phyloP scores from a whole-genome alignment of 2,329 filamentous ascomycete genomes.

The Monilinia fructicola region DNA sequence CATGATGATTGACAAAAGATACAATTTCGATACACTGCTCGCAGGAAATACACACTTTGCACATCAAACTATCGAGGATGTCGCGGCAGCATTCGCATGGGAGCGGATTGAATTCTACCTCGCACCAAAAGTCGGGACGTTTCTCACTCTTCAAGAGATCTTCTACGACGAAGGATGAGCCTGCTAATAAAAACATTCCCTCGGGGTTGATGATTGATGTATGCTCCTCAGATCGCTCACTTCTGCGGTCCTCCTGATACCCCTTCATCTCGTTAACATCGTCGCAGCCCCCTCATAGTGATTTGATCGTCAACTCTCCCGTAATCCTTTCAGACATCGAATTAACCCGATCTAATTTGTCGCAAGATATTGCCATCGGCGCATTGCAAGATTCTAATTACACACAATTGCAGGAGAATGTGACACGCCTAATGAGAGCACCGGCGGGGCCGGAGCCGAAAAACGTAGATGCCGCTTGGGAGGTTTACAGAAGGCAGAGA shows the following conservation, averaged over 20 bases:
- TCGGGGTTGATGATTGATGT: slow-evolving; percentile 13
- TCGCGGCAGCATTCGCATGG: slow-evolving; percentile 16
- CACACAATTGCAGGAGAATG: slow-evolving; percentile 37
- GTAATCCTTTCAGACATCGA: slow-evolving; percentile 31
- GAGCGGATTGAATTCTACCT: background rate
- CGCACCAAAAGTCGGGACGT: slow-evolving; percentile 13
- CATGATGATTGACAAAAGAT: slow-evolving; percentile 13
- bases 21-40: slow-evolving; percentile 12
- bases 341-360: slow-evolving; percentile 30
- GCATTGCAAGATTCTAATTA: slow-evolving; percentile 36
- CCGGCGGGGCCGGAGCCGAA: slow-evolving; percentile 31
- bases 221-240: background rate
- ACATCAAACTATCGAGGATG: slow-evolving; percentile 17
- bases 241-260: background rate
- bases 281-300: slow-evolving; percentile 28
- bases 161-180: slow-evolving; percentile 6
- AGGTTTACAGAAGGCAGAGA: slow-evolving; percentile 46
- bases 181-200: background rate
- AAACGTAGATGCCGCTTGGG: slow-evolving; percentile 47
- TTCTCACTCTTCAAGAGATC: slow-evolving; percentile 18
- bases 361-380: slow-evolving; percentile 33
- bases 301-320: slow-evolving; percentile 31
- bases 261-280: slow-evolving; percentile 18
- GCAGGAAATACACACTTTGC: background rate
- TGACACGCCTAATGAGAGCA: slow-evolving; percentile 32